Base-by-base conservation (phyloP, 495 filamentous ascomycete species). In the Trichoderma gamsii region DNA sequence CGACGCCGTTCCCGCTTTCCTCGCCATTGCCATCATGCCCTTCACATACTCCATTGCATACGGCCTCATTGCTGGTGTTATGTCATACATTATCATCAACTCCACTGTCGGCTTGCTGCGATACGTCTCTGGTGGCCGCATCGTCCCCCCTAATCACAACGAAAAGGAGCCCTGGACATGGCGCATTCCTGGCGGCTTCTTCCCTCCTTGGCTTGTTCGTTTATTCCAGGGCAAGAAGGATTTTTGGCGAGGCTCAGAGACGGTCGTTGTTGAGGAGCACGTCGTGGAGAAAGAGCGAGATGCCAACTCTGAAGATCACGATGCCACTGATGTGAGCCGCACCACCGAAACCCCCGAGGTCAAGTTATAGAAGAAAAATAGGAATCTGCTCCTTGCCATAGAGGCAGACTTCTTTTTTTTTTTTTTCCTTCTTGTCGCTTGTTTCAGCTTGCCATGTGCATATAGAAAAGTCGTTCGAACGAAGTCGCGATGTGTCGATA, bases 21-120 rank as follows among this genome's bases (percentile, higher is more conserved):
- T 93, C 41, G 92, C 90, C 35, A 89, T 94, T 69, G 84, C 86
- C 71, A 76, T 90, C 72, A 93, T 94, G 91, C 90, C 90, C n/a
- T 93, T 93, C 79, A 92, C 89, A 25, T 92, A 91, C 76, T 81
- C 86, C 61, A 92, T 92, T 71, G 89, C 90, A 18, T 89, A 93
- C 73, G 90, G 90, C 27, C 82, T 92, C 16, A 91, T 92, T 65
- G 88, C 81, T 4, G 91, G 91, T 51, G 91, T 94, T 72, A 80
- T 88, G 67, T 83, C 87, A 68, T 94, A 93, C 73, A 87, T 87
- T 66, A 72, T 86, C 52, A 76, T 94, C 69, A 94, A 94, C 76
- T 79, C 78, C 1, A 72, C 82, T 35, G 84, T 86, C 0, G 92
- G 85, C 85, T 15, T 89, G 51, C 79, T 93, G 65, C 85, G 87